A percentile compares a stretch with the other conserved stretches of the same genome.
Conservation (phyloP, 768 basidiomycete species). For the Termitomyces sp. region DNA sequence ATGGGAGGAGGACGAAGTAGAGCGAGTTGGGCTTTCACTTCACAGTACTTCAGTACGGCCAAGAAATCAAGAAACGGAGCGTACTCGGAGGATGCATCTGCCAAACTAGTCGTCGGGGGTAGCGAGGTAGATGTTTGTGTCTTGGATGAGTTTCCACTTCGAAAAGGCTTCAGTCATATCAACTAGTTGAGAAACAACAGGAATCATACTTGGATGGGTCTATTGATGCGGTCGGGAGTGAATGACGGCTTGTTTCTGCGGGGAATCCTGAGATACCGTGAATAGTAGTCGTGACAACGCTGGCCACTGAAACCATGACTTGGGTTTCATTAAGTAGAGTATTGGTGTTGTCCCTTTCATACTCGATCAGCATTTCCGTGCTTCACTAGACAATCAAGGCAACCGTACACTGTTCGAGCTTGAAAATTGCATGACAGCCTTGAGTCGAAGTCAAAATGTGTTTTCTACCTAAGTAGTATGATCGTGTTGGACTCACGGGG, state of each 20-base stretch:
- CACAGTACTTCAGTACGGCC: too few relatives aligned
- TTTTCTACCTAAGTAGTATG: neutral
- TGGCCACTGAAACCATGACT: neutral
- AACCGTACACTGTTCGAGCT: neutral
- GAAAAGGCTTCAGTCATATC: neutral
- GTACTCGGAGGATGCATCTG: neutral
- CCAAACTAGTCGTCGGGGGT: neutral
- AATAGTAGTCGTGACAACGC: too few relatives aligned
- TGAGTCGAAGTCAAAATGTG: neutral
- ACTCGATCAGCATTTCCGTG: neutral
- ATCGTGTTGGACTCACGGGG: neutral
- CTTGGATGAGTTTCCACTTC: neutral
- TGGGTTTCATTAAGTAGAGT: neutral
- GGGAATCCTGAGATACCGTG: too few relatives aligned
- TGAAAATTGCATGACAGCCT: neutral
- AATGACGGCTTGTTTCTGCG: too few relatives aligned
- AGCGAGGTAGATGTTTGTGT: neutral
- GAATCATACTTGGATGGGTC: neutral
- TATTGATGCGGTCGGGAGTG: too few relatives aligned
- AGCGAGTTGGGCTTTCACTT: neutral
- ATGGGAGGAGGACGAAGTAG: neutral
- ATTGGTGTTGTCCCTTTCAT: neutral
- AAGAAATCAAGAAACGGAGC: too few relatives aligned
- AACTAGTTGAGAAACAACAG: neutral
- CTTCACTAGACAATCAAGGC: neutral